Conservation (phyloP, 257 asterid species). For the Petrea volubilis region DNA sequence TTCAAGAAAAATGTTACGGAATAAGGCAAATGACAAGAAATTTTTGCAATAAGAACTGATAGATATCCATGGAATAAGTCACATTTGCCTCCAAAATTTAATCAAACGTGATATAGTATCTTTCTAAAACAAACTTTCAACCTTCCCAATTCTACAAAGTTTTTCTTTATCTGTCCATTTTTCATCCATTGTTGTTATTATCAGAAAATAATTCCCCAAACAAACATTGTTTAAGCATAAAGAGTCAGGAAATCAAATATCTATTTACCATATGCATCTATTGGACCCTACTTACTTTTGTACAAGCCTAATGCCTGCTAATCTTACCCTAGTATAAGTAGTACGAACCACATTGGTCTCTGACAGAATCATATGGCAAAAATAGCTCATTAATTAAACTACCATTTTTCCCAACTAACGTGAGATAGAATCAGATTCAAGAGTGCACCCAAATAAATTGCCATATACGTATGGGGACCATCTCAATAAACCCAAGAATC, state of each 20-base stretch:
- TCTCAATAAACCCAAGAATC: neutral
- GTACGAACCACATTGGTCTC: neutral
- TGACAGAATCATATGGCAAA: neutral
- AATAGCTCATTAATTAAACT: neutral
- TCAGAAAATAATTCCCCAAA: neutral
- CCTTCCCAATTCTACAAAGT: neutral
- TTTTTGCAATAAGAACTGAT: neutral
- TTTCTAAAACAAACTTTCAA: neutral
- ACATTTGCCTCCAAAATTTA: neutral
- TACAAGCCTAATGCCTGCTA: neutral
- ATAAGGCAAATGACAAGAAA: neutral
- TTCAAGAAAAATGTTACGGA: neutral
- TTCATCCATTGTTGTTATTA: neutral
- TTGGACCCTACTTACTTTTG: neutral
- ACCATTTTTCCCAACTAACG: conserved; percentile 6
- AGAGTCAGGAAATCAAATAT: neutral
- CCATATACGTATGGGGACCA: neutral
- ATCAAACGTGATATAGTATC: neutral
- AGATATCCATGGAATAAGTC: neutral
- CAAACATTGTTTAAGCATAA: neutral
- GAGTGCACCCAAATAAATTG: neutral
- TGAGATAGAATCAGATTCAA: neutral
- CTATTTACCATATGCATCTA: neutral
- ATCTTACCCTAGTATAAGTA: neutral
- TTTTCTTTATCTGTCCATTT: neutral